A percentile compares a stretch with the other conserved stretches of the same genome.
These are phyloP conservation scores for Neurospora sp. DNA, from an alignment of 495 filamentous ascomycete species.

Conservation along the genomic window DNA sequence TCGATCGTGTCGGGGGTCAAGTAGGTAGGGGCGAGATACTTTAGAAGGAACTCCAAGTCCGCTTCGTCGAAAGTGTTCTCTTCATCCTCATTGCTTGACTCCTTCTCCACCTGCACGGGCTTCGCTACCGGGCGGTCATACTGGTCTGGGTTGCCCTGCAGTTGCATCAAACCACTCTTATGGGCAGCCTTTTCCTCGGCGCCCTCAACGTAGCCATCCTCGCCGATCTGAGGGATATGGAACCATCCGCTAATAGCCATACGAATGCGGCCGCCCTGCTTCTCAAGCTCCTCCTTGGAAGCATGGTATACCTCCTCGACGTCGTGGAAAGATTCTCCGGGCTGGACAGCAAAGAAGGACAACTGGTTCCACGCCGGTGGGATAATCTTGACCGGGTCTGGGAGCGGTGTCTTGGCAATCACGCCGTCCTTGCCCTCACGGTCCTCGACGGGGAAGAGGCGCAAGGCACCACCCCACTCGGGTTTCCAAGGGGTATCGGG, in stretches of 20 bases:
- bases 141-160: conserved; percentile 80
- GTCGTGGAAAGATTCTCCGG: conserved; percentile 95
- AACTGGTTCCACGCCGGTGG: conserved; percentile 96
- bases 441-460: conserved; percentile 68
- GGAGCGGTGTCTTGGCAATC: conserved; percentile 59
- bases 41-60: conserved; percentile 77
- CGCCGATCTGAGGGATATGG: conserved; percentile 91
- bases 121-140: conserved; percentile 69
- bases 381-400: conserved; percentile 65
- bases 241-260: conserved; percentile 99
- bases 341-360: conserved; percentile 95
- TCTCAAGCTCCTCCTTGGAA: conserved; percentile 39
- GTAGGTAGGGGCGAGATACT: conserved; percentile 81
- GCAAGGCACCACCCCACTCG: conserved; percentile 88
- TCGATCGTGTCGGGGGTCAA: conserved; percentile 91
- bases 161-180: conserved; percentile 79
- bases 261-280: conserved; percentile 61
- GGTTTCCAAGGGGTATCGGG: conserved; percentile 85
- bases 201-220: conserved; percentile 84
- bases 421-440: conserved; percentile 57
- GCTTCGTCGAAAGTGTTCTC: conserved; percentile 47
- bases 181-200: conserved; percentile 79
- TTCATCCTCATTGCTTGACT: conserved; percentile 28
- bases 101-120: conserved; percentile 41
- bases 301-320: conserved; percentile 91